Evolutionary conservation across 2,329 filamentous ascomycete genomes (phyloP), one percentile per base, ranked within the genome.

Genomic region (Alternaria hordeiaustralica): DNA sequence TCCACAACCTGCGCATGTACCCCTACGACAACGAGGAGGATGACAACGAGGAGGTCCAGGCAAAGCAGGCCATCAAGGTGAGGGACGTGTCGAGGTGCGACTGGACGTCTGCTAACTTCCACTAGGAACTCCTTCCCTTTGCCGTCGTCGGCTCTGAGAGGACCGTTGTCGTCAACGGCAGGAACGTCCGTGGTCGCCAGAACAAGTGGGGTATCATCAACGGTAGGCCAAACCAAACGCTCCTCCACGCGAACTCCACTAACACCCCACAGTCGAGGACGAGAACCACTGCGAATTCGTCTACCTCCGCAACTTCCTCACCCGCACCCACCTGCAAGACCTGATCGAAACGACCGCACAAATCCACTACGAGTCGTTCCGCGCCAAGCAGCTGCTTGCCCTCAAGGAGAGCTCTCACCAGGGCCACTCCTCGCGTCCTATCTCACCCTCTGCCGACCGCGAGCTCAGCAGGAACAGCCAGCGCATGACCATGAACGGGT

Each of bases 1-100:
- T 99, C 91, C 96, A 99, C 89, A 98, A 98, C 87, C 89, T 99
- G 79, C 95, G 97, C 88, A 99, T 99, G 96, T 99, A 97, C 87
- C 96, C 96, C 65, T 99, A 99, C 82, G 96, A 99, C 83, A 98
- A 97, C 80, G 96, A 99, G 77, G 96, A 99, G 87, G 91, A 98
- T 75, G 96, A 99, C 79, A 92, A 96, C 70, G 96, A 99, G 86
- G 96, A 99, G 86, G 91, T 93, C 75, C 90, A 90, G 66, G 87
- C 97, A 84, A 98, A 98, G 85, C 90, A 89, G 63, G 92, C 97
- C 80, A 99, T 99, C 85, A 98, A 98, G 92, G 94, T 96, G 84
- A 65, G 84, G 46, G 4, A 20, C 3, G 0, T n/a, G 20, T n/a
- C 6, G n/a, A 9, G 4, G 5, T 44, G 6, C 30, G 15, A 23